Percentiles rank a stretch among this genome's conserved stretches.
Conservation (phyloP, 116 monocot species). For the Trichopus zeylanicus region DNA sequence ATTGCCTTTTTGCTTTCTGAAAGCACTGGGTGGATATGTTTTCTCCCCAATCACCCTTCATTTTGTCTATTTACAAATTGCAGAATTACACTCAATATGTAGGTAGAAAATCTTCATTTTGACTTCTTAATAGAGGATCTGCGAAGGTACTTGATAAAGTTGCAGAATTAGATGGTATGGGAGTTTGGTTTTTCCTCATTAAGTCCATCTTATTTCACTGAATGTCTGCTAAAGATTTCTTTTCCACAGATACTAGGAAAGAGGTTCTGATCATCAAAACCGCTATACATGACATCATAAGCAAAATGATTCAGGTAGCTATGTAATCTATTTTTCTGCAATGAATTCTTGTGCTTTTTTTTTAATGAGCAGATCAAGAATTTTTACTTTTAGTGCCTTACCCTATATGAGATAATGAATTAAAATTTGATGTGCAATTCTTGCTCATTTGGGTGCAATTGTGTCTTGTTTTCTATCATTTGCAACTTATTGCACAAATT, state of each 20-base stretch:
- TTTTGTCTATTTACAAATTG: conserved; percentile 10
- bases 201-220: neutral
- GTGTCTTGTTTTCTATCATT: too few species aligned
- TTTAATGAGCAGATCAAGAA: too few species aligned
- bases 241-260: conserved; percentile 58
- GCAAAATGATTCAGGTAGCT: conserved; percentile 74
- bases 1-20: neutral
- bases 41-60: conserved; percentile 7
- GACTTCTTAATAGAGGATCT: conserved; percentile 98
- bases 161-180: conserved; percentile 84
- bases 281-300: conserved; percentile 99
- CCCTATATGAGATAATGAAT: too few species aligned
- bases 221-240: conserved; percentile 17
- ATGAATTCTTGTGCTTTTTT: too few species aligned
- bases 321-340: neutral
- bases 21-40: neutral
- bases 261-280: conserved; percentile 91
- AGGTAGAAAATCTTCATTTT: conserved; percentile 85
- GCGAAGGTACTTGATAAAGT: conserved; percentile 99
- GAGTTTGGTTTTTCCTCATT: neutral
- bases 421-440: too few species aligned
- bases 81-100: conserved; percentile 90
- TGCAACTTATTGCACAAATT: too few species aligned
- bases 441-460: too few species aligned
- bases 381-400: too few species aligned